Evolutionary conservation across 768 basidiomycete genomes (phyloP), one percentile per base, ranked within the genome.

Genomic region (Leccinum sublutescens): DNA sequence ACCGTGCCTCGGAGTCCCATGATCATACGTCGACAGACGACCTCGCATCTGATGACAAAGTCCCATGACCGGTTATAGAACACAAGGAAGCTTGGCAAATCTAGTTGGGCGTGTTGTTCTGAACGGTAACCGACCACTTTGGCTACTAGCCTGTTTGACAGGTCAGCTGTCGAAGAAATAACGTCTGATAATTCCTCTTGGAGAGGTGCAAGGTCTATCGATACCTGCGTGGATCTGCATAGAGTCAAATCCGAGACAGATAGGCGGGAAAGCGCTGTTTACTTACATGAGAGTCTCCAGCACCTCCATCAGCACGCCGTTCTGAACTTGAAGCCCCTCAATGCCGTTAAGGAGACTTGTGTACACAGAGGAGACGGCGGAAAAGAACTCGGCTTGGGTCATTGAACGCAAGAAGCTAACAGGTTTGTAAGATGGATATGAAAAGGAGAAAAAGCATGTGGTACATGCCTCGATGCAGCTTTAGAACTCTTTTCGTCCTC

Each of bases 41-140:
- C 83, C 71, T 99, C 96, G 68, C 91, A 93, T 63, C 80, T 81
- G 25, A 97, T 82, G 9, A 98, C 93, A 65, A 98, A 98, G 25
- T 80, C 75, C 96, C 96, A 98, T 2, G 90, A 87, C 64, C 84
- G 81, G 56, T 88, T 87, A 79, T 95, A 96, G 58, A 98, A 79
- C 11, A 78, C 80, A 34, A 92, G 77, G 75, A 98, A 98, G 49
- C 87, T 84, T 4, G 80, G 75, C 34, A 98, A 75, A 23, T 85
- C 78, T 23, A 98, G 80, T 12, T 80, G 75, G 0, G 89, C 80
- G 71, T 96, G 92, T 62, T 88, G 86, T 62, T 96, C 93, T 14
- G 87, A 80, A 29, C 96, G 85, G 7, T 85, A 77, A 45, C 82
- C 78, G 43, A 98, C 75, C n/a, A 95, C 79, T 70, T 88, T 90